phyloP scores from a whole-genome alignment of 495 filamentous ascomycete species.

The Annulohypoxylon bovei region DNA sequence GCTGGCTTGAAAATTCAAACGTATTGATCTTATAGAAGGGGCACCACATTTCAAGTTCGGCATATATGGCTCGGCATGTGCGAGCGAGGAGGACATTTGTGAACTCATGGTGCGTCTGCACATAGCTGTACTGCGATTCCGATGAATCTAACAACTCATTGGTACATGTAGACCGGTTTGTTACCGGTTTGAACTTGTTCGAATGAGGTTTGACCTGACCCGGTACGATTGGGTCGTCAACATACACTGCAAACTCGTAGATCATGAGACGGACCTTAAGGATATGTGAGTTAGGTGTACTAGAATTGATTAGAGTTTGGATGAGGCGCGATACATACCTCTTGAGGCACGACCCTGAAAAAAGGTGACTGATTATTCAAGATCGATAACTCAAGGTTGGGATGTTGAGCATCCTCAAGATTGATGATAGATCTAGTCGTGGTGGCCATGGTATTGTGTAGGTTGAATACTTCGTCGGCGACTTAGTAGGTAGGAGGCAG shows the following conservation, averaged over 20 bases:
- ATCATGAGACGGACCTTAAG: slow-evolving; percentile 22
- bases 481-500: background rate
- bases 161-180: too few species aligned
- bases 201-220: background rate
- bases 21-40: slow-evolving; percentile 18
- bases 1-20: background rate
- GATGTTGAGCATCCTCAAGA: slow-evolving; percentile 1
- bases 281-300: slow-evolving; percentile 5
- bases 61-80: slow-evolving; percentile 21
- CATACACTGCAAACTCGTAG: slow-evolving; percentile 8
- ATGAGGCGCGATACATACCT: background rate
- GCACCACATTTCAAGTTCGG: slow-evolving; percentile 1
- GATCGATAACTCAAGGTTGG: background rate
- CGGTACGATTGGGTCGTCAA: background rate
- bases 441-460: background rate
- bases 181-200: slow-evolving; percentile 29
- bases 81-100: background rate
- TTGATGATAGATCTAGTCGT: background rate
- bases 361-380: background rate
- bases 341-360: background rate
- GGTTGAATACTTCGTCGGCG: background rate
- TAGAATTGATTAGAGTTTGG: background rate
- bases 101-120: too few species aligned
- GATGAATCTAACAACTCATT: too few species aligned
- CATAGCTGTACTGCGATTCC: too few species aligned